Base-by-base conservation (phyloP, 2,329 filamentous ascomycete species). In the Fusarium sp. region DNA sequence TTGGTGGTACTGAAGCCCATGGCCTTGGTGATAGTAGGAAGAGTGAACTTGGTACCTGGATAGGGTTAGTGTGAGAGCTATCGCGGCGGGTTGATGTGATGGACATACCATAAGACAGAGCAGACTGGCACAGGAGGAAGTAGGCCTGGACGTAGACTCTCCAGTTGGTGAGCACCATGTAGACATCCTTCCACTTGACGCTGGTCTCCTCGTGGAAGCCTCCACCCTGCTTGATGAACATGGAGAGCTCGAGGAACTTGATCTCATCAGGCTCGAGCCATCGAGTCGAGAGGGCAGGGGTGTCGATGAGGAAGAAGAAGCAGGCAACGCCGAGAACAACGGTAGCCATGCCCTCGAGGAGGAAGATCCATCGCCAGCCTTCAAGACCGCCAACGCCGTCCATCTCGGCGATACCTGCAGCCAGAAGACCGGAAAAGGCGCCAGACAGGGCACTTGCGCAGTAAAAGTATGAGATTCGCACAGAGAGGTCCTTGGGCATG, bases 391-490 rank as follows among this genome's bases (percentile, higher is more conserved):
- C 84, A 8, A 88, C 74, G 2, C 87, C 87, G 57, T 85, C 78
- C 86, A 91, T 89, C 43, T 86, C 77, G 11, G 82, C 81, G 57
- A 91, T 91, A 0, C 82, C 88, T 0, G 87, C 87, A 1, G 88
- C 88, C 1, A 91, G 79, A 3, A 91, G 79, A 4, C 88, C 88
- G 66, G 88, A 88, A 54, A 91, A 90, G 0, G 86, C 90, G 1
- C 91, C 91, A 0, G 89, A 88, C 0, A 93, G 76, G 0, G 91
- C 89, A 2, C 90, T 90, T 0, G 89, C 88, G 1, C 88, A 90
- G 77, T 93, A 93, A 77, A 93, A 93, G 42, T 91, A 85, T 5
- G 90, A 88, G 39, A 88, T 85, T 42, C 91, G 84, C 11, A 91
- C 81, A 27, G 89, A 90, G 32, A 93, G 87, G 65, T 94, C 91